Evolutionary conservation across 2,329 filamentous ascomycete species (phyloP).

Genomic region (Diaporthe sp.): DNA sequence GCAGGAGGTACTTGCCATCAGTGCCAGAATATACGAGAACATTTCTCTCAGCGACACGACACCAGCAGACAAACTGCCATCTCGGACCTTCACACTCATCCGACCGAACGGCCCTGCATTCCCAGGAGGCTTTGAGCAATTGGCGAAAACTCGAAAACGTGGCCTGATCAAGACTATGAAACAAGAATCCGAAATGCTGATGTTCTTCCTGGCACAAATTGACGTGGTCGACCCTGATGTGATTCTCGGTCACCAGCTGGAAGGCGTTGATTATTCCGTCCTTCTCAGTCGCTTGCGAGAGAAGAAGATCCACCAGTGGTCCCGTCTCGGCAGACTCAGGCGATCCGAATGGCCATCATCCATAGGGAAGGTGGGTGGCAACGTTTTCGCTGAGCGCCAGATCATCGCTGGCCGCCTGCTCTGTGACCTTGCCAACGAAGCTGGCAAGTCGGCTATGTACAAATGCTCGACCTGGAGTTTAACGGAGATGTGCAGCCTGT

Average conservation of each 20-base stretch:
- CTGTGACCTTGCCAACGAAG: conserved; percentile 95
- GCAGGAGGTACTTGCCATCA: conserved; percentile 93
- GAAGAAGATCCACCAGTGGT: conserved; percentile 94
- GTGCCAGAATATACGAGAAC: conserved; percentile 92
- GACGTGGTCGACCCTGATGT: conserved; percentile 93
- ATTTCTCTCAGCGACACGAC: conserved; percentile 89
- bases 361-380: conserved; percentile 86
- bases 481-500: conserved; percentile 96
- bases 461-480: conserved; percentile 99
- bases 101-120: conserved; percentile 82
- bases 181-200: conserved; percentile 86
- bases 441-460: conserved; percentile 95
- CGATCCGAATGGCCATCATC: conserved; percentile 88
- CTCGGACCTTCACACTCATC: conserved; percentile 91
- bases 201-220: conserved; percentile 89
- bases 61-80: conserved; percentile 87
- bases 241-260: conserved; percentile 93
- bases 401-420: conserved; percentile 89
- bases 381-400: conserved; percentile 93
- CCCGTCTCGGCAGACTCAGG: conserved; percentile 88
- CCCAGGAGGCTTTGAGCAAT: conserved; percentile 86
- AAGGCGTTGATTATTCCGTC: conserved; percentile 95
- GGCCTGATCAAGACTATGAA: conserved; percentile 85
- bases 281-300: conserved; percentile 88
- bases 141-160: conserved; percentile 78